These are phyloP conservation scores for Phaeolepiota aurea DNA, from an alignment of 768 basidiomycete genomes.

Conservation along the genomic window DNA sequence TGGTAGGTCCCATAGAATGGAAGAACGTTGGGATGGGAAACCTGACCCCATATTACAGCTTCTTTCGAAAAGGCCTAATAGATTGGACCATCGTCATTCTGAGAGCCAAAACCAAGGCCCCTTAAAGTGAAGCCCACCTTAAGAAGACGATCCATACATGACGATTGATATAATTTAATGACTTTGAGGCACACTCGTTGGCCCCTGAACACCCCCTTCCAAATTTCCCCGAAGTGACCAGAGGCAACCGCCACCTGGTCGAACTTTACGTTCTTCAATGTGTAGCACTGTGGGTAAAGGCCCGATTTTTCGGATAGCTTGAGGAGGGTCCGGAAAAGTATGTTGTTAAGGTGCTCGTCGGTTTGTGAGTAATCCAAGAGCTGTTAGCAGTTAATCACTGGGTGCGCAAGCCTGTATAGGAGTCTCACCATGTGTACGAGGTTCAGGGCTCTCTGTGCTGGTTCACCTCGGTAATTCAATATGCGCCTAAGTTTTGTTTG, in stretches of 20 bases:
- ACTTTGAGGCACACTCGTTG: constrained; percentile 7
- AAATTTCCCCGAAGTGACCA: constrained; percentile 7
- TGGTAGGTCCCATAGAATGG: neutral
- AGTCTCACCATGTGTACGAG: neutral
- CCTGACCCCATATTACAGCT: neutral
- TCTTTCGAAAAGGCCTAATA: neutral
- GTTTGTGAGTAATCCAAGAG: constrained; percentile 12
- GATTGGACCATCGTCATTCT: neutral
- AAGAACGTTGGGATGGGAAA: neutral
- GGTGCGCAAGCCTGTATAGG: neutral
- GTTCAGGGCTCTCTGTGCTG: neutral
- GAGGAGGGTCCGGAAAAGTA: constrained; percentile 11
- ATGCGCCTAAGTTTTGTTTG: neutral
- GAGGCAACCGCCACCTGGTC: neutral
- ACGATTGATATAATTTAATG: constrained; percentile 2
- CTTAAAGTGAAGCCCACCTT: constrained; percentile 5
- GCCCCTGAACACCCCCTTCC: constrained; percentile 3
- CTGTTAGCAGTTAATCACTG: constrained; percentile 1
- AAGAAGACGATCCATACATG: constrained; percentile 2
- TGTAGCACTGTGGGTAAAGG: constrained; percentile 18
- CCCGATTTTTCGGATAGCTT: constrained; percentile 16
- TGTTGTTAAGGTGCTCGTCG: constrained; percentile 6
- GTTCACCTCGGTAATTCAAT: neutral
- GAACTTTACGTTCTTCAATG: constrained; percentile 5
- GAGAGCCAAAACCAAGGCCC: too few species aligned